Percentiles rank a stretch among this genome's conserved stretches.
These are phyloP conservation scores for Trichoderma endophyticum DNA, from an alignment of 2,329 filamentous ascomycete genomes.

Conservation along the genomic window DNA sequence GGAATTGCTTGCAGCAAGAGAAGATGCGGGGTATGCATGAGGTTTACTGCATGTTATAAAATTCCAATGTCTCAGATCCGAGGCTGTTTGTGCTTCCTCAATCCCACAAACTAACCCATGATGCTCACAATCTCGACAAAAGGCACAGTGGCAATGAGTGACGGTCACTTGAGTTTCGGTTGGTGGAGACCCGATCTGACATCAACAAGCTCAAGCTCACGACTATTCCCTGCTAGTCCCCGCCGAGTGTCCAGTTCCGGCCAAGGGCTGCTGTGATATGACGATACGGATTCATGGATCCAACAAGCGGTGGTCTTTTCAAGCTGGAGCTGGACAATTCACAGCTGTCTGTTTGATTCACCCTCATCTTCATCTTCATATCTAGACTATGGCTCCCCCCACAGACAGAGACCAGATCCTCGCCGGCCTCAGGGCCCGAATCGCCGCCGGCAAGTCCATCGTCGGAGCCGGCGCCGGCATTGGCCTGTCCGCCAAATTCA, in stretches of 20 bases:
- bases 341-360: neutral
- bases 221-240: neutral
- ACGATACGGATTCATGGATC: neutral
- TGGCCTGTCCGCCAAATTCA: conserved; percentile 67
- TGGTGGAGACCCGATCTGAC: neutral
- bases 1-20: neutral
- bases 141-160: neutral
- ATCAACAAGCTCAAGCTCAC: neutral
- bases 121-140: neutral
- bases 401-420: conserved; percentile 56
- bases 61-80: neutral
- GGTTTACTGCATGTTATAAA: neutral
- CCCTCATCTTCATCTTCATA: neutral
- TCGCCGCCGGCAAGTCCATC: conserved; percentile 55
- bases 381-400: conserved; percentile 50
- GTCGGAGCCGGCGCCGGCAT: conserved; percentile 69
- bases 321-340: neutral
- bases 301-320: neutral
- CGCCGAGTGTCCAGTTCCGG: neutral
- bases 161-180: neutral
- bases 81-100: neutral
- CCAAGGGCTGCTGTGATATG: neutral
- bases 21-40: neutral
- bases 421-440: conserved; percentile 48
- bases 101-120: neutral